Evolutionary conservation across 148 eudicot genomes (phyloP).

Genomic region (Spergularia marina): DNA sequence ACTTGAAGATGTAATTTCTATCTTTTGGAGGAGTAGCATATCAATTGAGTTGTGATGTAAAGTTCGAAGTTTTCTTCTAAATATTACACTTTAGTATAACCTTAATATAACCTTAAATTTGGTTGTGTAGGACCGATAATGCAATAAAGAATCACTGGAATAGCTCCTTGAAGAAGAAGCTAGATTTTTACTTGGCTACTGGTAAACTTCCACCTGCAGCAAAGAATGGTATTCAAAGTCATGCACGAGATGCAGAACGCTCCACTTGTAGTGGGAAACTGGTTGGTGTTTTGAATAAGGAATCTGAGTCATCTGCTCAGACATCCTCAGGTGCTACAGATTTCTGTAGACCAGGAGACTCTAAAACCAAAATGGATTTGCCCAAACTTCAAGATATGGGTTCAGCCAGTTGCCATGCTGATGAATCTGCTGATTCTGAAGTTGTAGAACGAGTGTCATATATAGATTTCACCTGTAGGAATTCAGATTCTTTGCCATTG

Average conservation of each 20-base stretch:
- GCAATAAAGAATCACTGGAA: constrained; percentile 99
- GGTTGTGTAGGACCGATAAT: constrained; percentile 79
- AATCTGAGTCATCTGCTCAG: constrained; percentile 57
- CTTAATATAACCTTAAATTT: neutral
- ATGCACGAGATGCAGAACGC: constrained; percentile 39
- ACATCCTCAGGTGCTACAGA: constrained; percentile 64
- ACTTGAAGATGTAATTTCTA: no score
- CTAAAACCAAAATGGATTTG: constrained; percentile 37
- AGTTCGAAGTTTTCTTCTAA: no score
- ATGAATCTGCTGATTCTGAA: constrained; percentile 50
- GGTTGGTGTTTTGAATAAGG: constrained; percentile 42
- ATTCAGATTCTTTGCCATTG: constrained; percentile 25
- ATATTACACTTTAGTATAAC: neutral
- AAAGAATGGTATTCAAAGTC: constrained; percentile 44
- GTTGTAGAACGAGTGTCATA: constrained; percentile 29
- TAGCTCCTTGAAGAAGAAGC: constrained; percentile 95
- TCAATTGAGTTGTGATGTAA: no score
- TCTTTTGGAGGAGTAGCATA: no score
- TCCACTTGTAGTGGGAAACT: constrained; percentile 38
- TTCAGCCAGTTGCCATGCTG: constrained; percentile 32
- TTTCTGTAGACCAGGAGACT: constrained; percentile 39
- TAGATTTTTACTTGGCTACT: constrained; percentile 78
- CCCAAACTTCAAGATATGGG: constrained; percentile 30
- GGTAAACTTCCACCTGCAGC: constrained; percentile 81
- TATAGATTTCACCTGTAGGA: constrained; percentile 22